Conservation (phyloP, 495 filamentous ascomycete genomes). For the Zalerion maritima region DNA sequence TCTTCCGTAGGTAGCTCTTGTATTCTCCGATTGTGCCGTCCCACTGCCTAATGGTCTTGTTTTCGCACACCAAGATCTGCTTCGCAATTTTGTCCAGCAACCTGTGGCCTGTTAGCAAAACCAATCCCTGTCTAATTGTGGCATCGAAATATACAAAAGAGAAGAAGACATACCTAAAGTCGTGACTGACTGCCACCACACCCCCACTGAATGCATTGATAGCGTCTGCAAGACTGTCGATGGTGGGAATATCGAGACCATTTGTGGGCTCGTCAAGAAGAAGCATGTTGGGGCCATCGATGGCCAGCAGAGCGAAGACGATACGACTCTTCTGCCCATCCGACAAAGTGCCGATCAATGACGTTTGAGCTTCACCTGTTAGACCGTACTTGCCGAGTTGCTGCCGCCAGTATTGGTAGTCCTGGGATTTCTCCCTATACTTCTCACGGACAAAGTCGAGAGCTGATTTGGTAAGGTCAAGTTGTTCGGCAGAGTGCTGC, state of each 20-base stretch:
- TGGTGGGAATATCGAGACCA: conserved; percentile 97
- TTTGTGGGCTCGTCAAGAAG: conserved; percentile 97
- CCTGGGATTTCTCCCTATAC: conserved; percentile 74
- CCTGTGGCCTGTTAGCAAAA: conserved; percentile 31
- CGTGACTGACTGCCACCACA: conserved; percentile 96
- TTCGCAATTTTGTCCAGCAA: conserved; percentile 99
- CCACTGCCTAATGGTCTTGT: conserved; percentile 82
- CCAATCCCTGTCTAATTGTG: too few species aligned
- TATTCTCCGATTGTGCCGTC: conserved; percentile 81
- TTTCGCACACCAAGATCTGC: conserved; percentile 97
- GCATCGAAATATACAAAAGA: not conserved
- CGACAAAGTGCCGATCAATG: conserved; percentile 92
- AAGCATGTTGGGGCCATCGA: conserved; percentile 95
- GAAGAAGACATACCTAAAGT: conserved; percentile 62
- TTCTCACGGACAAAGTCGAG: conserved; percentile 97
- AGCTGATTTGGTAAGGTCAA: conserved; percentile 93
- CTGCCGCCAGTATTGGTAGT: conserved; percentile 99
- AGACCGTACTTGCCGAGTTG: conserved; percentile 91
- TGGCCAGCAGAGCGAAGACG: conserved; percentile 91
- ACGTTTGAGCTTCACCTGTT: conserved; percentile 82
- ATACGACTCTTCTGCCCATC: conserved; percentile 97
- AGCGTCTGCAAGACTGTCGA: conserved; percentile 91
- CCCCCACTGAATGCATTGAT: conserved; percentile 93
- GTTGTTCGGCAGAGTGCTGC: conserved; percentile 95
- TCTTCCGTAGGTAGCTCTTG: conserved; percentile 97